Evolutionary conservation across 1,284 basidiomycete species (phyloP).

Genomic region (Irpex sp.): DNA sequence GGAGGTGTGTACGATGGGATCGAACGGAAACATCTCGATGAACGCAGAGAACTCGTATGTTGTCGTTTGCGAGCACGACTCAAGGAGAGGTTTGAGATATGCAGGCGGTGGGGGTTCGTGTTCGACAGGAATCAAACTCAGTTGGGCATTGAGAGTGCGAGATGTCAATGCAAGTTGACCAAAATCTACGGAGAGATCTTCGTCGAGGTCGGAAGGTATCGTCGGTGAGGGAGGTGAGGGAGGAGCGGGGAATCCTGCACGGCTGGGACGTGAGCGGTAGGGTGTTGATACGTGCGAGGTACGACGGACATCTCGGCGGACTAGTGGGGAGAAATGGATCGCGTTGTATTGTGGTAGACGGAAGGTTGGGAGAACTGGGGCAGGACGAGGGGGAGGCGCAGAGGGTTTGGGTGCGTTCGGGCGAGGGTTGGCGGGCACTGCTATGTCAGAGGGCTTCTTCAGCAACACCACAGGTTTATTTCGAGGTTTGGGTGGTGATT

Average conservation of each 20-base stretch:
- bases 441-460: background rate
- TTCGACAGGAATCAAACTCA: constrained; percentile 7
- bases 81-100: constrained; percentile 55
- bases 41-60: constrained; percentile 75
- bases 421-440: background rate
- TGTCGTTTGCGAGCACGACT: constrained; percentile 60
- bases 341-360: background rate
- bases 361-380: background rate
- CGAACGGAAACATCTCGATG: constrained; percentile 70
- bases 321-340: constrained; percentile 22
- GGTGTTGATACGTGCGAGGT: constrained; percentile 61
- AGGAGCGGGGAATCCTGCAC: constrained; percentile 37
- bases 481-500: background rate
- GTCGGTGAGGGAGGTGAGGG: constrained; percentile 47
- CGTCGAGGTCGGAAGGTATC: constrained; percentile 42
- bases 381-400: constrained; percentile 3
- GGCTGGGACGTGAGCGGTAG: constrained; percentile 38
- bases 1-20: constrained; percentile 45
- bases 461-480: background rate
- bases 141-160: constrained; percentile 12
- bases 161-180: constrained; percentile 40
- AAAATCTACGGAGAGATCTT: constrained; percentile 55
- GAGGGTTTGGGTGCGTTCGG: constrained; percentile 4
- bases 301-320: constrained; percentile 21
- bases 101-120: constrained; percentile 24